phyloP scores from a whole-genome alignment of 768 basidiomycete genomes.

The Suillus occidentalis region DNA sequence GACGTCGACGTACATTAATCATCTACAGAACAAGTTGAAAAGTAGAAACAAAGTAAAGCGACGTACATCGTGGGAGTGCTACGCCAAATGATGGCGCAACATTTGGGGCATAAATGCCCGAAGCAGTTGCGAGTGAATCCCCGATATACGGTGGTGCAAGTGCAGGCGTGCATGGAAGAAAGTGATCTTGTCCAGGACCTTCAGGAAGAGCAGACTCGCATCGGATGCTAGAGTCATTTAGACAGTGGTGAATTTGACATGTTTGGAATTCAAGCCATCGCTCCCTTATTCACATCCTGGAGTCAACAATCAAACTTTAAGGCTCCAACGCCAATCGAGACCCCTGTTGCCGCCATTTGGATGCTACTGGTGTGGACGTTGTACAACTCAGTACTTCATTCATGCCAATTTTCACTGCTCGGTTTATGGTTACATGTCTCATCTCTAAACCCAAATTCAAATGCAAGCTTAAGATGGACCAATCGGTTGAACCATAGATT shows the following conservation, averaged over 20 bases:
- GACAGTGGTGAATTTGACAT: slow-evolving; percentile 12
- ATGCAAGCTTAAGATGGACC: neutral
- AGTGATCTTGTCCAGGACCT: slow-evolving; percentile 20
- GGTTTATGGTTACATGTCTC: too few relatives aligned
- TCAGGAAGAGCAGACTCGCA: slow-evolving; percentile 12
- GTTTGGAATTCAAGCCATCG: slow-evolving; percentile 6
- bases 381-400: neutral
- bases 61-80: slow-evolving; percentile 38
- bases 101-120: slow-evolving; percentile 20
- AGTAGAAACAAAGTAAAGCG: too few relatives aligned
- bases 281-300: too few relatives aligned
- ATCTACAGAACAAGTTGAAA: neutral
- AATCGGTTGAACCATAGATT: neutral
- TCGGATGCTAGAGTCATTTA: neutral
- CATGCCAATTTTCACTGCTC: neutral
- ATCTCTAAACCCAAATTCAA: neutral
- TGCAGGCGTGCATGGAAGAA: slow-evolving; percentile 21
- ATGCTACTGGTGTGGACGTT: too few relatives aligned
- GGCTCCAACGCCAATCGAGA: too few relatives aligned
- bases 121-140: slow-evolving; percentile 37
- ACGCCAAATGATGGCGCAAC: neutral
- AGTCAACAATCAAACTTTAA: too few relatives aligned
- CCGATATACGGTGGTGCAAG: slow-evolving; percentile 25
- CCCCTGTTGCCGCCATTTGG: too few relatives aligned
- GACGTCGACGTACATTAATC: neutral